Conservation (phyloP, 1,284 basidiomycete genomes). For the Trametes versicolor region DNA sequence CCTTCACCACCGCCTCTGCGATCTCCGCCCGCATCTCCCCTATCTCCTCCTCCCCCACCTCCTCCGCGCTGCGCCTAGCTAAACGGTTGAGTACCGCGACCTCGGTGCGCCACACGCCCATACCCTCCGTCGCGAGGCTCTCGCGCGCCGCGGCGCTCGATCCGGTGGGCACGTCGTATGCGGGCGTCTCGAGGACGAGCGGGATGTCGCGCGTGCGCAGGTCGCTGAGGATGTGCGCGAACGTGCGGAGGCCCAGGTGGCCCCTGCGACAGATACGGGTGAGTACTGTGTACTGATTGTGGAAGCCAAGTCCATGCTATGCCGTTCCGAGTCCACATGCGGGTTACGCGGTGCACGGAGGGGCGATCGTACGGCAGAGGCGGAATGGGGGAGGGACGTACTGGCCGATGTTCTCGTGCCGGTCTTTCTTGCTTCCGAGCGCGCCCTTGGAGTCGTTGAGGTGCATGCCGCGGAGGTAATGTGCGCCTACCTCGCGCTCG, state of each 20-base stretch:
- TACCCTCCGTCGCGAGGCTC: constrained; percentile 45
- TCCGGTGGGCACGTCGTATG: constrained; percentile 52
- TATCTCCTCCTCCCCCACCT: constrained; percentile 26
- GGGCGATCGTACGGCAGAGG: neutral
- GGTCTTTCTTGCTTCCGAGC: constrained; percentile 74
- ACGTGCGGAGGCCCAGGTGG: constrained; percentile 69
- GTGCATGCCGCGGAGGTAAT: constrained; percentile 84
- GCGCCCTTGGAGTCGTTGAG: constrained; percentile 84
- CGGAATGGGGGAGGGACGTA: constrained; percentile 47
- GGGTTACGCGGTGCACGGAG: too few relatives aligned
- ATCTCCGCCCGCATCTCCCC: constrained; percentile 46
- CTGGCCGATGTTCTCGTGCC: constrained; percentile 89
- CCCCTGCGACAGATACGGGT: constrained; percentile 55
- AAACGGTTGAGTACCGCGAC: constrained; percentile 67
- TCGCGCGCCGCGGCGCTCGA: constrained; percentile 14
- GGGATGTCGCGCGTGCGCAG: constrained; percentile 76
- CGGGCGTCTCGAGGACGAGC: constrained; percentile 85
- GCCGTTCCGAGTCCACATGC: too few relatives aligned
- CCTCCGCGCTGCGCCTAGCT: constrained; percentile 40
- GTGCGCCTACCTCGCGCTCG: constrained; percentile 71
- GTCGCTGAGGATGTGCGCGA: constrained; percentile 77
- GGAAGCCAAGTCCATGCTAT: too few relatives aligned
- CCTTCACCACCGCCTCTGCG: constrained; percentile 37
- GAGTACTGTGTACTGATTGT: too few relatives aligned
- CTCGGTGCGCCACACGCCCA: constrained; percentile 76